Percentiles rank a stretch among this genome's conserved stretches.
phyloP scores from a whole-genome alignment of 2,329 filamentous ascomycete species.

The Niveomyces coronatus region DNA sequence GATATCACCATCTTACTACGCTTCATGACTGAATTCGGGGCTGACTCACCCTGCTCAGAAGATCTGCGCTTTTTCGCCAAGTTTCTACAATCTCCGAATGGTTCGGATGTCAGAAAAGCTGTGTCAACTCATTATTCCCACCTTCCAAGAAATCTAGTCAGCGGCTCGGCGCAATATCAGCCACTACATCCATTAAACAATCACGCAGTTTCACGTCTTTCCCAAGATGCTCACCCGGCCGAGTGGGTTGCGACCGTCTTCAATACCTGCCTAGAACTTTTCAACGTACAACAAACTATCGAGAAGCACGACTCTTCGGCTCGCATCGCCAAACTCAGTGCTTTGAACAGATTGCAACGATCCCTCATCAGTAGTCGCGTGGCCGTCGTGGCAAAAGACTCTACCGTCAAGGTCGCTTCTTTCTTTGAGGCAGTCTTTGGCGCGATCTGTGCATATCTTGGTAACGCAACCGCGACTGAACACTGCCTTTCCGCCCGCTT shows the following conservation, averaged over 20 bases:
- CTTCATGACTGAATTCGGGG: slow-evolving; percentile 18
- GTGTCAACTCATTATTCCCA: slow-evolving; percentile 26
- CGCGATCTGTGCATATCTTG: slow-evolving; percentile 34
- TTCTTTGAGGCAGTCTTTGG: slow-evolving; percentile 39
- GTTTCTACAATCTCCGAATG: slow-evolving; percentile 24
- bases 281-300: slow-evolving; percentile 30
- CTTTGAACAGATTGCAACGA: slow-evolving; percentile 50
- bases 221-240: slow-evolving; percentile 25
- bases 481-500: slow-evolving; percentile 21
- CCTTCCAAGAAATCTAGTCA: slow-evolving; percentile 17
- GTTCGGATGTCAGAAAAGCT: slow-evolving; percentile 19
- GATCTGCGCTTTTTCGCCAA: slow-evolving; percentile 17
- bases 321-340: slow-evolving; percentile 38
- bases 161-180: slow-evolving; percentile 21
- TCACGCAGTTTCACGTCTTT: slow-evolving; percentile 36
- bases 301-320: slow-evolving; percentile 31
- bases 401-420: slow-evolving; percentile 41
- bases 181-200: slow-evolving; percentile 52
- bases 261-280: slow-evolving; percentile 38
- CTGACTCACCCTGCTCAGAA: slow-evolving; percentile 8
- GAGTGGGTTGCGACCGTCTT: slow-evolving; percentile 43
- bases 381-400: slow-evolving; percentile 48
- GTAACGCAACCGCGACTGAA: slow-evolving; percentile 11
- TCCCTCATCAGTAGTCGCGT: slow-evolving; percentile 45
- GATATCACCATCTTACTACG: slow-evolving; percentile 32